Percentiles rank a stretch among this genome's conserved stretches.
phyloP scores from a whole-genome alignment of 2,329 filamentous ascomycete genomes.

The Verticillium albo-atrum region DNA sequence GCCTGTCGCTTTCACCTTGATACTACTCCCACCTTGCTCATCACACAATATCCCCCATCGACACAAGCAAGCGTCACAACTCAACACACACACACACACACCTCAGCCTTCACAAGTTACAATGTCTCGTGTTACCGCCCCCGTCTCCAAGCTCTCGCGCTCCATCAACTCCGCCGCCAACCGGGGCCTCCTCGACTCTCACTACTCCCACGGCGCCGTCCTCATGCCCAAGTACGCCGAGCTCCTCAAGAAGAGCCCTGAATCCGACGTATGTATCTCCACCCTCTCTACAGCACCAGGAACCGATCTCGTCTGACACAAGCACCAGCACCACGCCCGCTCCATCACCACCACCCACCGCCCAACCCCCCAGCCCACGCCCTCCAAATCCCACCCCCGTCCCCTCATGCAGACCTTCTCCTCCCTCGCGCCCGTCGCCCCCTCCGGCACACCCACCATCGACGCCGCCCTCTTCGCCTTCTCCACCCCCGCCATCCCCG shows the following conservation, averaged over 20 bases:
- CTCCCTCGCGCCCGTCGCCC: slow-evolving; percentile 34
- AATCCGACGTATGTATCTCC: slow-evolving; percentile 34
- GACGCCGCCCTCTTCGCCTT: slow-evolving; percentile 51
- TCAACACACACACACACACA: not conserved
- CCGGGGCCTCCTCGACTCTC: slow-evolving; percentile 24
- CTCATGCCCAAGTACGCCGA: slow-evolving; percentile 46
- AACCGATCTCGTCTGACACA: not conserved
- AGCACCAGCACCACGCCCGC: slow-evolving; percentile 26
- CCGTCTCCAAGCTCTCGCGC: slow-evolving; percentile 44
- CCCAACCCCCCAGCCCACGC: slow-evolving; percentile 35
- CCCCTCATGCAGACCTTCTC: slow-evolving; percentile 63
- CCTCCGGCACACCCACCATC: slow-evolving; percentile 28
- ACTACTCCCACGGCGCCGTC: slow-evolving; percentile 28
- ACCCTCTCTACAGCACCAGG: not conserved
- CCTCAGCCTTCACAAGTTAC: slow-evolving; percentile 19
- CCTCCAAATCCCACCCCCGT: slow-evolving; percentile 27
- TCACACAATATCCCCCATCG: not conserved
- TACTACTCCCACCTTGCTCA: not conserved
- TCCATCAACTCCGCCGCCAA: slow-evolving; percentile 38
- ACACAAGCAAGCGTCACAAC: slow-evolving; percentile 4
- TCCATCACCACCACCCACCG: slow-evolving; percentile 43
- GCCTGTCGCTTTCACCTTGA: not conserved
- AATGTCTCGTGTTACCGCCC: slow-evolving; percentile 47
- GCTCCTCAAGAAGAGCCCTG: slow-evolving; percentile 29
- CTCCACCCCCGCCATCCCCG: slow-evolving; percentile 22